Conservation (phyloP, 106 monocot species). For the Phalaenopsis equestris region DNA sequence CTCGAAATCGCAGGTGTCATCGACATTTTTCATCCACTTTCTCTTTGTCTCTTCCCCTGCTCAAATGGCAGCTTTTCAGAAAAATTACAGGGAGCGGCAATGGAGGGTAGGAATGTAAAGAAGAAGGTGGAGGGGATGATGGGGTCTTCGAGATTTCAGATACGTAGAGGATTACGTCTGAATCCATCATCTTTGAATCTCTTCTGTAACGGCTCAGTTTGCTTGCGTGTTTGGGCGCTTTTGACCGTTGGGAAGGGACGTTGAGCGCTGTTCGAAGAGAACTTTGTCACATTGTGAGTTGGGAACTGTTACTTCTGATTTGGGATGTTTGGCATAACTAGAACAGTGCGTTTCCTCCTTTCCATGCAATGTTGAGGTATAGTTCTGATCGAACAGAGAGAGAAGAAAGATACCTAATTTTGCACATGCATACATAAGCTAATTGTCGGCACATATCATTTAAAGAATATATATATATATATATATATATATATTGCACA, state of each 20-base stretch:
- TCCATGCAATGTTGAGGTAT: neutral
- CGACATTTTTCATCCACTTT: neutral
- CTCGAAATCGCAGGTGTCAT: neutral
- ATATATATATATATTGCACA: too few species aligned
- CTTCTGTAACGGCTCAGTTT: neutral
- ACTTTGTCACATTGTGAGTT: neutral
- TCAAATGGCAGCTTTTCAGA: slow-evolving; percentile 43
- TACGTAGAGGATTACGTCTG: slow-evolving; percentile 5
- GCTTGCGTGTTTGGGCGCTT: slow-evolving; percentile 8
- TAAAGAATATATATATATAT: too few species aligned
- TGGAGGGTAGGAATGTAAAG: neutral
- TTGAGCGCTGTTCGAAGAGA: neutral
- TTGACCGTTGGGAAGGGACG: slow-evolving; percentile 11
- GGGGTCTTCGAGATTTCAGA: neutral
- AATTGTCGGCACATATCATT: too few species aligned
- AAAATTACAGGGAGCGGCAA: slow-evolving; percentile 15
- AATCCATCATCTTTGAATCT: slow-evolving; percentile 1
- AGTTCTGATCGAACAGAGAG: neutral
- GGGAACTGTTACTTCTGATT: neutral
- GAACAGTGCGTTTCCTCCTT: neutral
- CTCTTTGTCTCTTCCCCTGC: neutral
- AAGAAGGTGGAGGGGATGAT: neutral
- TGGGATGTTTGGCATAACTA: neutral
- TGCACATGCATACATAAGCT: too few species aligned
- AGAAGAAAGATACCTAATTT: too few species aligned